These are phyloP conservation scores for Penicillium oxalicum DNA, from an alignment of 2,329 filamentous ascomycete species.

Conservation along the genomic window DNA sequence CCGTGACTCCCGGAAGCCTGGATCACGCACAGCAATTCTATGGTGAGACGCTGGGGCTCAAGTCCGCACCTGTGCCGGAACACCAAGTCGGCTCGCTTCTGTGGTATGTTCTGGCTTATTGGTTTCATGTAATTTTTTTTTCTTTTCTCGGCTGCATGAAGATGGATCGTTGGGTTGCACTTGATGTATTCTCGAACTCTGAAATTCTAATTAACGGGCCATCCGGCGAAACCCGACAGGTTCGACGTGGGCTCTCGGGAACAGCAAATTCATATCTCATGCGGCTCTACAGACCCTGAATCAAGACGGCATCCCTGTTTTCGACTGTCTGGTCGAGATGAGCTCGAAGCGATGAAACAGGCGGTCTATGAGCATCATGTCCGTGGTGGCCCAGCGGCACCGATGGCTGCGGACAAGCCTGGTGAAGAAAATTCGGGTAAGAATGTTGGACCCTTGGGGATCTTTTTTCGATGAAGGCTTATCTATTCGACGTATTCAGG, in stretches of 20 bases:
- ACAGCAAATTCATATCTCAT: slow-evolving; percentile 54
- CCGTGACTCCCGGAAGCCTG: slow-evolving; percentile 51
- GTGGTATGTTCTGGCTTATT: slow-evolving; percentile 42
- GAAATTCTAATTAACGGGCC: not conserved
- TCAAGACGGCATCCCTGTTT: slow-evolving; percentile 56
- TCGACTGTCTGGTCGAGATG: slow-evolving; percentile 43
- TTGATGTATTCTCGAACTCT: not conserved
- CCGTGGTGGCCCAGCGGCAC: slow-evolving; percentile 46
- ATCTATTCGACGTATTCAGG: slow-evolving; percentile 29
- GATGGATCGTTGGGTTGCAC: not conserved
- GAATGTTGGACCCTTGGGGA: not conserved
- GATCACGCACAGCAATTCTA: slow-evolving; percentile 51
- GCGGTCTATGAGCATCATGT: slow-evolving; percentile 50
- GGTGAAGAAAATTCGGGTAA: slow-evolving; percentile 43
- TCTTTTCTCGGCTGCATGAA: not conserved
- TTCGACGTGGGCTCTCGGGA: slow-evolving; percentile 51
- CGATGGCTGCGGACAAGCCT: slow-evolving; percentile 51
- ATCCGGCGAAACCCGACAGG: slow-evolving; percentile 17
- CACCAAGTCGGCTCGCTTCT: slow-evolving; percentile 48
- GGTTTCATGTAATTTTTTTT: not conserved
- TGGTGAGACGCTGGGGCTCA: slow-evolving; percentile 51
- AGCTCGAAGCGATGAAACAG: slow-evolving; percentile 44
- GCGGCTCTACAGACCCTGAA: slow-evolving; percentile 37
- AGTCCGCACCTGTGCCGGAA: slow-evolving; percentile 47
- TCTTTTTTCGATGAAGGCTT: no score